These are phyloP conservation scores for Lactarius deliciosus DNA, from an alignment of 768 basidiomycete genomes.

Conservation along the genomic window DNA sequence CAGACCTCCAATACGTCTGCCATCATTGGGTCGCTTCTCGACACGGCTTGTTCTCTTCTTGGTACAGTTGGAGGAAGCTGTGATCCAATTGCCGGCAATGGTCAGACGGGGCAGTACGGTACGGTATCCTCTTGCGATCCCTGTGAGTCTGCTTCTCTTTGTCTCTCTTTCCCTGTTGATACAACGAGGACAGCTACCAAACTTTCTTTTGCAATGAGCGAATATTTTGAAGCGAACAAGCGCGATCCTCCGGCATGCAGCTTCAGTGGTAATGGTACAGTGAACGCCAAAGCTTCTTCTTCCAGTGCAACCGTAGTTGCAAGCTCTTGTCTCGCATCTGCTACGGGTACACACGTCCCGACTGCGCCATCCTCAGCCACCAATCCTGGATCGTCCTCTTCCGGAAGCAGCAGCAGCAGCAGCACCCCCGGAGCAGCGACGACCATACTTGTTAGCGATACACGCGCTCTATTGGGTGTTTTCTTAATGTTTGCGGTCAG, in stretches of 20 bases:
- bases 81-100: conserved; percentile 67
- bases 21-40: conserved; percentile 59
- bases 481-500: conserved; percentile 38
- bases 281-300: conserved; percentile 55
- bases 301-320: conserved; percentile 55
- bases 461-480: conserved; percentile 41
- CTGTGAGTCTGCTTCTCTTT: conserved; percentile 41
- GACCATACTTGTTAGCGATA: conserved; percentile 32
- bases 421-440: conserved; percentile 34
- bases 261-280: conserved; percentile 83
- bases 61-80: conserved; percentile 63
- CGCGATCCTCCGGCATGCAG: conserved; percentile 63
- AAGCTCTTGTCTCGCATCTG: conserved; percentile 65
- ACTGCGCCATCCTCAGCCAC: conserved; percentile 40
- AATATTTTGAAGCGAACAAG: conserved; percentile 67
- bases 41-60: conserved; percentile 68
- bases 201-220: conserved; percentile 79
- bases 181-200: conserved; percentile 55
- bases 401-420: conserved; percentile 34
- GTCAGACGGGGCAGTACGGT: conserved; percentile 75
- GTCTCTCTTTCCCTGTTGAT: conserved; percentile 13
- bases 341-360: conserved; percentile 63
- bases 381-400: conserved; percentile 1
- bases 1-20: conserved; percentile 56
- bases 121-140: conserved; percentile 76